Evolutionary conservation across 805 yeast species (phyloP).

Genomic region (Pichia insulana): DNA sequence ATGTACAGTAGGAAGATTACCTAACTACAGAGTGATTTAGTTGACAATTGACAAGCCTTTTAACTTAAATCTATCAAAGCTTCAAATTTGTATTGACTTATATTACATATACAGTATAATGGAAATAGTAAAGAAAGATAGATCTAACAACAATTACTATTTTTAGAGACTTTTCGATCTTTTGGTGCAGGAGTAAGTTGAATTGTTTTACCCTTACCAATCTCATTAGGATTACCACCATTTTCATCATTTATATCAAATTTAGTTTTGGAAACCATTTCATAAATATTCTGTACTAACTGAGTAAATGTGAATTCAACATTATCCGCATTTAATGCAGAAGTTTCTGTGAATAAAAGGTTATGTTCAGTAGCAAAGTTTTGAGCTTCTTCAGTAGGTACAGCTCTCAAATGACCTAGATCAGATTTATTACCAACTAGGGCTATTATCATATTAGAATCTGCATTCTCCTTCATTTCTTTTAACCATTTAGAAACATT

Average conservation of each 20-base stretch:
- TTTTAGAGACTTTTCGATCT: slow-evolving; percentile 54
- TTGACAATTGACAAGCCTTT: neutral
- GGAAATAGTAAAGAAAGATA: neutral
- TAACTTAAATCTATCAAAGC: neutral
- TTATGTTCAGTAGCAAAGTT: slow-evolving; percentile 89
- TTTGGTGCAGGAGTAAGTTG: slow-evolving; percentile 89
- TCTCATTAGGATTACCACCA: slow-evolving; percentile 24
- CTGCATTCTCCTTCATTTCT: slow-evolving; percentile 85
- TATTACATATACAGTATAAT: no score
- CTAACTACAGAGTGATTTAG: no score
- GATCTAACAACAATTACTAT: slow-evolving; percentile 58
- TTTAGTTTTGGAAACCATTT: slow-evolving; percentile 89
- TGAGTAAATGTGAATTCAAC: slow-evolving; percentile 94
- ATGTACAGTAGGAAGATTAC: no score
- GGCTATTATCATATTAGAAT: slow-evolving; percentile 91
- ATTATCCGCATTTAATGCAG: slow-evolving; percentile 88
- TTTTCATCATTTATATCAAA: slow-evolving; percentile 74
- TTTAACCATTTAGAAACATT: slow-evolving; percentile 83
- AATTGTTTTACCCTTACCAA: slow-evolving; percentile 79
- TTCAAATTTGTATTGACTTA: no score
- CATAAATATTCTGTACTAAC: slow-evolving; percentile 85
- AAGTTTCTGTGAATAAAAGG: slow-evolving; percentile 89
- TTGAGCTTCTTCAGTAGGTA: slow-evolving; percentile 95
- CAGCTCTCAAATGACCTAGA: slow-evolving; percentile 86
- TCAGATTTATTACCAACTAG: slow-evolving; percentile 89